Evolutionary conservation across 1,284 basidiomycete genomes (phyloP).

Genomic region (Fomes fomentarius): DNA sequence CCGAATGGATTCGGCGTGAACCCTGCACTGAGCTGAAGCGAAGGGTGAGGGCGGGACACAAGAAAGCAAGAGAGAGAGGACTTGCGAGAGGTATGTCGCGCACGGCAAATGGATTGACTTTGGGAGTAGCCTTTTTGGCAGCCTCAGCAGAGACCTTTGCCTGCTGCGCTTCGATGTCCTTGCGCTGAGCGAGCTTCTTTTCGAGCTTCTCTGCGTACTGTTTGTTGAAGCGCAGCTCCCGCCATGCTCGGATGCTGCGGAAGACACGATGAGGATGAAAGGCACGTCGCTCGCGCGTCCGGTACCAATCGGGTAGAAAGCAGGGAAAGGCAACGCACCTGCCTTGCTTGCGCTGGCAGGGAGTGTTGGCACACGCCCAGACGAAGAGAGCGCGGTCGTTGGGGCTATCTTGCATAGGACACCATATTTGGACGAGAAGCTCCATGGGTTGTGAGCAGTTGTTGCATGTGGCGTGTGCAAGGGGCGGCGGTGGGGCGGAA

Average conservation of each 20-base stretch:
- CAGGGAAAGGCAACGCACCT: conserved; percentile 37
- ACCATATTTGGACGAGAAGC: conserved; percentile 83
- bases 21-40: conserved; percentile 25
- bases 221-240: conserved; percentile 70
- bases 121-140: conserved; percentile 34
- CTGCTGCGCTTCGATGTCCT: conserved; percentile 41
- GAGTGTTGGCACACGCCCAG: conserved; percentile 71
- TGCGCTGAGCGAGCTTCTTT: conserved; percentile 39
- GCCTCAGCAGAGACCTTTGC: conserved; percentile 37
- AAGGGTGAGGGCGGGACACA: not conserved
- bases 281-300: not conserved
- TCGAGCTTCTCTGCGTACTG: conserved; percentile 73
- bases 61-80: not conserved
- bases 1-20: conserved; percentile 45
- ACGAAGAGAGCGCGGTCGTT: conserved; percentile 82
- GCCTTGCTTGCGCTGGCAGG: conserved; percentile 74
- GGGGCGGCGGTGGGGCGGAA: conserved; percentile 32
- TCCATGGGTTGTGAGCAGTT: conserved; percentile 74
- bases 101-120: conserved; percentile 73
- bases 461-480: conserved; percentile 58
- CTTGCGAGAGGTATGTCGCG: conserved; percentile 35
- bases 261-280: conserved; percentile 4
- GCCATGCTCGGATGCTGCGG: conserved; percentile 74
- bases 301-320: not conserved
- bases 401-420: conserved; percentile 79